Evolutionary conservation across 257 asterid genomes (phyloP).

Genomic region (Leonotis leonurus): DNA sequence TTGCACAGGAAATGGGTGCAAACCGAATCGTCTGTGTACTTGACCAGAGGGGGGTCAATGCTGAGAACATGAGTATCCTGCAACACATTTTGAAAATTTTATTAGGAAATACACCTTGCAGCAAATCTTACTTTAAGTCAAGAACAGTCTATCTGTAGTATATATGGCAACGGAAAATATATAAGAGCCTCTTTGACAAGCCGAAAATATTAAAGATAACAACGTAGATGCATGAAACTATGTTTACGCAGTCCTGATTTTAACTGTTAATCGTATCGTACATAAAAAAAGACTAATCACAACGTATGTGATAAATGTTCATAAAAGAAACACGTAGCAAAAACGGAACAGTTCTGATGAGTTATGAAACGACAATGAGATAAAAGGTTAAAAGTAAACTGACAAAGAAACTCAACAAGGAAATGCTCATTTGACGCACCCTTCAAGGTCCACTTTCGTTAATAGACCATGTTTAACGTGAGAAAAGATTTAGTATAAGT

Average conservation of each 20-base stretch:
- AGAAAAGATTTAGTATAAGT: not conserved
- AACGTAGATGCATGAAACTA: too few species aligned
- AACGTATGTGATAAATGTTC: not conserved
- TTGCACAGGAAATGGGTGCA: slow-evolving; percentile 46
- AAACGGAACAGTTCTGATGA: too few species aligned
- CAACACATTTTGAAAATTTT: not conserved
- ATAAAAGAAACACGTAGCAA: not conserved
- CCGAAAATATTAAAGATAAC: not conserved
- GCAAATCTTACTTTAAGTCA: too few species aligned
- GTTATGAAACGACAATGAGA: not conserved
- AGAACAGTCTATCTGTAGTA: not conserved
- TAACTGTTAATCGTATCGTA: not conserved
- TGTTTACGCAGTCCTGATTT: too few species aligned
- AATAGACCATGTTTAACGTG: not conserved
- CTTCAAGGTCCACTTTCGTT: not conserved
- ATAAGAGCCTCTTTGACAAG: not conserved
- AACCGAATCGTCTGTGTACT: slow-evolving; percentile 29
- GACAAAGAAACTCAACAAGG: too few species aligned
- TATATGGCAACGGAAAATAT: not conserved
- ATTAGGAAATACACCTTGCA: too few species aligned
- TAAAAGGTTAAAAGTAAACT: too few species aligned
- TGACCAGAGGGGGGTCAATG: slow-evolving; percentile 40
- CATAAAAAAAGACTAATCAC: not conserved
- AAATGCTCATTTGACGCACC: too few species aligned
- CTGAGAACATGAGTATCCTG: slow-evolving; percentile 45